These are phyloP conservation scores for Yamadazyma kitorensis DNA, from an alignment of 805 yeast species.

Conservation along the genomic window DNA sequence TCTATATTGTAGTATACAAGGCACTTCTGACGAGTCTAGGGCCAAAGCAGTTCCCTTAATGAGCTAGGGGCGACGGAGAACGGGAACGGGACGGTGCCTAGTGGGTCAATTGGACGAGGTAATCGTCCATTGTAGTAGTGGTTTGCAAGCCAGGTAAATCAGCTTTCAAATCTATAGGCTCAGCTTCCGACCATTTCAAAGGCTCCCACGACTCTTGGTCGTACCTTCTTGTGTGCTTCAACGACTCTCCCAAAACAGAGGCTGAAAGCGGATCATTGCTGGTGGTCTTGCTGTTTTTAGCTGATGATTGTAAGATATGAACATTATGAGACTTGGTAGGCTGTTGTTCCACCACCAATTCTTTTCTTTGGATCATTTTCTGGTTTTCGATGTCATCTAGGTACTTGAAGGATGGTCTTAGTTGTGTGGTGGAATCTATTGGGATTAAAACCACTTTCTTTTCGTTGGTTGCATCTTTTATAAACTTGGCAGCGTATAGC, in stretches of 20 bases:
- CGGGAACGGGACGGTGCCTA: constrained; percentile 1
- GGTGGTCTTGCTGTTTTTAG: constrained; percentile 21
- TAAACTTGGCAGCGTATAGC: constrained; percentile 32
- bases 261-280: constrained; percentile 15
- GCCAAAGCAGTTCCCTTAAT: no score
- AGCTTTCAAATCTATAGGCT: constrained; percentile 3
- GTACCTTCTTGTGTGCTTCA: constrained; percentile 36
- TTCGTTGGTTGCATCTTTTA: constrained; percentile 16
- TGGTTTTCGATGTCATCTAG: constrained; percentile 59
- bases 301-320: constrained; percentile 41
- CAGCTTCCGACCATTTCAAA: constrained; percentile 26
- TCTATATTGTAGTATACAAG: constrained; percentile 3
- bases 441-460: constrained; percentile 60
- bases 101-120: constrained; percentile 21
- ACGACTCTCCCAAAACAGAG: constrained; percentile 36
- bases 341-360: constrained; percentile 27
- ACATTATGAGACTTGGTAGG: constrained; percentile 26
- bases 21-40: no score
- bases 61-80: no score
- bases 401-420: constrained; percentile 79
- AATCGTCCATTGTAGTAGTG: constrained; percentile 23
- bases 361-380: constrained; percentile 37
- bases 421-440: constrained; percentile 64
- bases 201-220: constrained; percentile 41
- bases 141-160: constrained; percentile 19